These are phyloP conservation scores for Penicillium turbatum DNA, from an alignment of 495 filamentous ascomycete genomes.

Conservation along the genomic window DNA sequence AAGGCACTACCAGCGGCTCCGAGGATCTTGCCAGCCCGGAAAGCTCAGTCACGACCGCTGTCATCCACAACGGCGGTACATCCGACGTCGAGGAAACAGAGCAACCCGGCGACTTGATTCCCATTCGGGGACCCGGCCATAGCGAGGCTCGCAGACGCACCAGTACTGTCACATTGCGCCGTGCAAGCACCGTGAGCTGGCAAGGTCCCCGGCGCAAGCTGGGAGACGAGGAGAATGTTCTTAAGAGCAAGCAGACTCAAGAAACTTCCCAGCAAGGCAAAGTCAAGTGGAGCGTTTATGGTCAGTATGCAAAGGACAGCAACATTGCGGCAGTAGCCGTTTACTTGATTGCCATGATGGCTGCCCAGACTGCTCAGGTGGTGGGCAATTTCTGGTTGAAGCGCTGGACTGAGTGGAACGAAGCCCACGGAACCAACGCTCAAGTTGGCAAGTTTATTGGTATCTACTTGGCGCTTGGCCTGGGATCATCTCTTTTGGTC, in stretches of 20 bases:
- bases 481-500: slow-evolving; percentile 81
- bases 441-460: slow-evolving; percentile 86
- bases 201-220: slow-evolving; percentile 77
- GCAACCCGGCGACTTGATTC: slow-evolving; percentile 65
- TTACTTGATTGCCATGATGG: slow-evolving; percentile 73
- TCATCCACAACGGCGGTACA: slow-evolving; percentile 48
- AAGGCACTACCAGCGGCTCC: slow-evolving; percentile 51
- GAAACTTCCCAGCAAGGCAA: slow-evolving; percentile 90
- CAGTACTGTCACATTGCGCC: slow-evolving; percentile 73
- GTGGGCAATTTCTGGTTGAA: slow-evolving; percentile 90
- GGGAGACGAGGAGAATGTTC: slow-evolving; percentile 72
- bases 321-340: slow-evolving; percentile 79
- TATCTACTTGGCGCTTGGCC: slow-evolving; percentile 87
- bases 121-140: slow-evolving; percentile 53
- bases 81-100: slow-evolving; percentile 68
- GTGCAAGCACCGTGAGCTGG: slow-evolving; percentile 90
- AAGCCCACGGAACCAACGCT: slow-evolving; percentile 59
- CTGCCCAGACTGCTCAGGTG: slow-evolving; percentile 76
- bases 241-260: slow-evolving; percentile 79
- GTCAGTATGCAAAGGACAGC: slow-evolving; percentile 88
- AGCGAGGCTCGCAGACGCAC: slow-evolving; percentile 47
- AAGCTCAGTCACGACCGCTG: slow-evolving; percentile 51
- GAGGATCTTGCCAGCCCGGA: slow-evolving; percentile 47
- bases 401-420: slow-evolving; percentile 79
- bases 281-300: slow-evolving; percentile 91